Conservation (phyloP, 805 yeast species). For the Lachancea cidri region DNA sequence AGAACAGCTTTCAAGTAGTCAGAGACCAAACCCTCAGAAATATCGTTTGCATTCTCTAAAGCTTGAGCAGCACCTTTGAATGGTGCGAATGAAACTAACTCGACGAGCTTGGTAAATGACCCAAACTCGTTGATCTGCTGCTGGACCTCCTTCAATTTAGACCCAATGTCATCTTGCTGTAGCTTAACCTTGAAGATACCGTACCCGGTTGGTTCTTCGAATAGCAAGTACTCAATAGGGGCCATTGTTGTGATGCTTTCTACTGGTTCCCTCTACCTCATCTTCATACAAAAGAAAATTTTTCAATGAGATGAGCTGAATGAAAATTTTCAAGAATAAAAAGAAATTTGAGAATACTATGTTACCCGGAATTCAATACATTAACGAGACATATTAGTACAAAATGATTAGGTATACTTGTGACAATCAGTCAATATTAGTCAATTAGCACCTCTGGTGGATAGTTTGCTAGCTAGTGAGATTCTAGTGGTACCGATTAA, state of each 20-base stretch:
- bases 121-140: conserved; percentile 80
- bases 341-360: conserved; percentile 1
- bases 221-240: conserved; percentile 83
- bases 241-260: conserved; percentile 40
- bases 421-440: too few species aligned
- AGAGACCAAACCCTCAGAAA: conserved; percentile 93
- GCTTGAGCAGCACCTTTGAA: conserved; percentile 99
- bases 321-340: conserved; percentile 8
- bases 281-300: conserved; percentile 6
- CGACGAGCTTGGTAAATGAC: conserved; percentile 86
- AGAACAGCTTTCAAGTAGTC: conserved; percentile 86
- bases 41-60: conserved; percentile 94
- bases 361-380: background rate
- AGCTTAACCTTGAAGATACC: conserved; percentile 90
- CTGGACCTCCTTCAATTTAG: conserved; percentile 91
- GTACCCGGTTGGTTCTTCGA: conserved; percentile 98
- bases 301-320: conserved; percentile 11
- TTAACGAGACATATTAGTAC: background rate
- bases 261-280: conserved; percentile 4
- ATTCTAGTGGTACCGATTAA: too few species aligned
- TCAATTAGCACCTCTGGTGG: too few species aligned
- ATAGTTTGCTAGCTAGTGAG: too few species aligned
- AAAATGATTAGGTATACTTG: background rate
- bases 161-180: conserved; percentile 91
- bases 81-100: conserved; percentile 92